phyloP scores from a whole-genome alignment of 2,329 filamentous ascomycete genomes.

The Emergomyces africanus region DNA sequence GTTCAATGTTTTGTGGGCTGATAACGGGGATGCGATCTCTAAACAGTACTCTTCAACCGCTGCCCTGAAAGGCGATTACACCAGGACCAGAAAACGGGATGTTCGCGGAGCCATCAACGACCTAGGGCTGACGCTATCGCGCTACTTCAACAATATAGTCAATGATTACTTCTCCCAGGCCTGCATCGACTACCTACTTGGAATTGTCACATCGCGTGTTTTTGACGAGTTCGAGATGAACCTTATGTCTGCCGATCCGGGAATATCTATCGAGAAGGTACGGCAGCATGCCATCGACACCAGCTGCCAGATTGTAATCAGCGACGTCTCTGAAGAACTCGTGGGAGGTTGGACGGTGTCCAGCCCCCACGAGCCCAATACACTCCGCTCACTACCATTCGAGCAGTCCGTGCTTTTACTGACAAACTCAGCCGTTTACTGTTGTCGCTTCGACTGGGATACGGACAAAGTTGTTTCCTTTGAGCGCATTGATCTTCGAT shows the following conservation, averaged over 20 bases:
- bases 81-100: conserved; percentile 77
- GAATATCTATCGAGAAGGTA: conserved; percentile 71
- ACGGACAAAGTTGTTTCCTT: conserved; percentile 90
- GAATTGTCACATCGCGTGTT: conserved; percentile 69
- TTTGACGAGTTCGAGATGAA: conserved; percentile 92
- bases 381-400: conserved; percentile 57
- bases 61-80: conserved; percentile 94
- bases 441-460: conserved; percentile 88
- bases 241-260: conserved; percentile 87
- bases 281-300: conserved; percentile 83
- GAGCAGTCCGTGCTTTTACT: conserved; percentile 81
- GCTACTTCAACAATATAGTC: conserved; percentile 72
- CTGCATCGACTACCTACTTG: conserved; percentile 85
- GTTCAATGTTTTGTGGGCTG: conserved; percentile 96
- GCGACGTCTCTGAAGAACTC: conserved; percentile 71
- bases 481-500: conserved; percentile 67
- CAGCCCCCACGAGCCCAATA: conserved; percentile 59
- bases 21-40: conserved; percentile 92
- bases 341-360: conserved; percentile 82
- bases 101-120: conserved; percentile 87
- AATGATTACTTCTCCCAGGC: conserved; percentile 97
- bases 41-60: conserved; percentile 94
- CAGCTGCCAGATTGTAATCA: conserved; percentile 73
- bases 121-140: conserved; percentile 71
- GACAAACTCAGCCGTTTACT: conserved; percentile 73